phyloP scores from a whole-genome alignment of 1,284 basidiomycete genomes.

The Cryptococcus jaspeensis region DNA sequence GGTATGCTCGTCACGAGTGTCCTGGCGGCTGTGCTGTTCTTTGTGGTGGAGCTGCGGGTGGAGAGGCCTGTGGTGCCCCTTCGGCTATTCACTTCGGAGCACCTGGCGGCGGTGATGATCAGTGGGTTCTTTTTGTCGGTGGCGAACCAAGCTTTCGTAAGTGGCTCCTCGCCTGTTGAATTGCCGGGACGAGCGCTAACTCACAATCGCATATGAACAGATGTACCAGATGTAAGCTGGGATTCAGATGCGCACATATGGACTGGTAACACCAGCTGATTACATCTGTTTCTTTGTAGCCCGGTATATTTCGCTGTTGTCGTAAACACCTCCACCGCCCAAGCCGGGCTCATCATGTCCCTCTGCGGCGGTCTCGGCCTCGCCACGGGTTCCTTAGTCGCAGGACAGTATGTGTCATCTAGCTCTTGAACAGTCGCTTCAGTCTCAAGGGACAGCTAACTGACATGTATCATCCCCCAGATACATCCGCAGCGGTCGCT shows the following conservation, averaged over 20 bases:
- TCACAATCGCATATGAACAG: constrained; percentile 7
- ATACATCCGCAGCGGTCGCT: constrained; percentile 44
- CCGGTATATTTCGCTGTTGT: constrained; percentile 51
- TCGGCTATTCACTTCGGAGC: constrained; percentile 67
- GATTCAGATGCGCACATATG: neutral
- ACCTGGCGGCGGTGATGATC: constrained; percentile 55
- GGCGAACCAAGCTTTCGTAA: constrained; percentile 65
- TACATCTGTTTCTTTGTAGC: constrained; percentile 13
- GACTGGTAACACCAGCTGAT: neutral
- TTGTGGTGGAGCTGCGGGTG: constrained; percentile 69
- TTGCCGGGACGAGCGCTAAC: neutral
- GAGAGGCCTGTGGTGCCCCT: constrained; percentile 79
- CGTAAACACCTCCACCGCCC: constrained; percentile 38
- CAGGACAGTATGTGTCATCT: constrained; percentile 65
- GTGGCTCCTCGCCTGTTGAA: constrained; percentile 11
- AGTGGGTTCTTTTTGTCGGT: constrained; percentile 60
- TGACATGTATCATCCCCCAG: constrained; percentile 16
- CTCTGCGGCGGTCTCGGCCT: constrained; percentile 79
- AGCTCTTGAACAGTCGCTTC: no score
- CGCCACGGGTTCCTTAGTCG: constrained; percentile 75
- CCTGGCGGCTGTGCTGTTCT: constrained; percentile 59
- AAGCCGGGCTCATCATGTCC: constrained; percentile 53
- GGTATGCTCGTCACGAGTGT: constrained; percentile 62
- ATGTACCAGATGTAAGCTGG: constrained; percentile 29
- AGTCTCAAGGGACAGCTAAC: neutral